A percentile compares a stretch with the other conserved stretches of the same genome.
Evolutionary conservation across 2,329 filamentous ascomycete genomes (phyloP).

Genomic region (Pestalotiopsis sp.): DNA sequence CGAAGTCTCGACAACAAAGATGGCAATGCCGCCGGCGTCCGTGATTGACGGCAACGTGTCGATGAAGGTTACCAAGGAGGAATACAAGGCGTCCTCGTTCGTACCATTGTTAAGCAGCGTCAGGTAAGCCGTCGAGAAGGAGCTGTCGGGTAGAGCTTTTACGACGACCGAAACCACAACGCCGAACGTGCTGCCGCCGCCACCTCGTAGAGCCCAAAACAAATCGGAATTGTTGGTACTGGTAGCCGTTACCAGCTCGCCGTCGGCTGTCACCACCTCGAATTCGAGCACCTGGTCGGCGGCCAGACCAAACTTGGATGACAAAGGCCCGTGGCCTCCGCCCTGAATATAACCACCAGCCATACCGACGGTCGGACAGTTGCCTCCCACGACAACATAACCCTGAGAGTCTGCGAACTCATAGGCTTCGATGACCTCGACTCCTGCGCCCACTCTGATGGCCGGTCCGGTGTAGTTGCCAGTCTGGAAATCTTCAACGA

Average conservation of each 20-base stretch:
- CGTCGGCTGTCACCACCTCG: constrained; percentile 50
- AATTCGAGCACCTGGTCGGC: constrained; percentile 55
- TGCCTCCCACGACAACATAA: constrained; percentile 43
- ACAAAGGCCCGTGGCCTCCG: constrained; percentile 54
- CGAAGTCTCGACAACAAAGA: constrained; percentile 14
- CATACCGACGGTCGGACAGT: constrained; percentile 45
- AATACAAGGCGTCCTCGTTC: constrained; percentile 18
- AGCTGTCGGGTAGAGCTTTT: constrained; percentile 15
- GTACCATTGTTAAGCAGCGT: constrained; percentile 12
- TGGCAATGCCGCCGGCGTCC: constrained; percentile 15
- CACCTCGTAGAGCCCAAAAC: constrained; percentile 58
- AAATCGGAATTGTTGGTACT: constrained; percentile 48
- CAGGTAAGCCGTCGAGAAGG: constrained; percentile 11
- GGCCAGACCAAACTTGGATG: constrained; percentile 48
- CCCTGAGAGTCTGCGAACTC: constrained; percentile 36
- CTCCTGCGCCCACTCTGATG: constrained; percentile 50
- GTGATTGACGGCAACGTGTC: constrained; percentile 14
- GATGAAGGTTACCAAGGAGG: constrained; percentile 14
- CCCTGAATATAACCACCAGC: constrained; percentile 58
- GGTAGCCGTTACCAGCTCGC: constrained; percentile 43
- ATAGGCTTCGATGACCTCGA: constrained; percentile 43
- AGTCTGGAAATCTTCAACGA: not conserved
- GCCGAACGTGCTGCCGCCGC: constrained; percentile 55
- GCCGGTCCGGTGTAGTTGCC: constrained; percentile 45
- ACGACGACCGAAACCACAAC: constrained; percentile 38